Base-by-base conservation (phyloP, 805 yeast genomes). In the Candida hungchunana region DNA sequence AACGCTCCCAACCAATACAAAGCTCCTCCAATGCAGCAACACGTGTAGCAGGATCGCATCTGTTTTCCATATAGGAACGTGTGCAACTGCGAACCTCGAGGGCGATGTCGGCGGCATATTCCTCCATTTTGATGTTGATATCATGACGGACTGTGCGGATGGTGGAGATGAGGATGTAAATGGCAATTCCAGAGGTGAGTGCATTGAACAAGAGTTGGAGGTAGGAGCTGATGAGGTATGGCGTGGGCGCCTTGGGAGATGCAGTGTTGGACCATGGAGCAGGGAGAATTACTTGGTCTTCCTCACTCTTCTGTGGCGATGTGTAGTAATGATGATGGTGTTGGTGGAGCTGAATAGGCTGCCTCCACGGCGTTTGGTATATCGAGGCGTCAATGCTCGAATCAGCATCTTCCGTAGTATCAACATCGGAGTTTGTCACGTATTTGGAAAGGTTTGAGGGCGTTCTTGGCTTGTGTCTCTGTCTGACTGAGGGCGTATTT, bases 1-100 rank as follows among this genome's bases (percentile, higher is more conserved):
- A 82, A 30, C 67, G 66, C 34, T 67, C 71, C 88, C 87, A 83
- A 39, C 67, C 62, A 12, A 64, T 59, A 56, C 93, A 83, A 25
- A 67, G 64, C 18, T 61, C 59, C 37, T 71, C 73, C 39, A 82
- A 53, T 3, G 79, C 82, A 1, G 88, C 82, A 3, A 71, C 75
- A 8, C 75, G 62, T 4, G 67, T 60, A 9, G 67, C 73, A 4
- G 76, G 76, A 12, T 63, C 63, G 55, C 94, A 83, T 25, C 66
- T 55, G 55, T 82, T 83, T 9, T 67, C 71, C 24, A 59, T 30
- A 52, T 71, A 82, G 14, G 72, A 60, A 19, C 71, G 56, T 18
- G 67, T 57, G 55, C 90, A 82, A 18, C 59, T 59, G 9, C 69
- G 70, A 2, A 78, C 73, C 45, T 79, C 80, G 26, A 72, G 58